A percentile compares a stretch with the other conserved stretches of the same genome.
phyloP scores from a whole-genome alignment of 1,284 basidiomycete species.

The Irpex sp. region DNA sequence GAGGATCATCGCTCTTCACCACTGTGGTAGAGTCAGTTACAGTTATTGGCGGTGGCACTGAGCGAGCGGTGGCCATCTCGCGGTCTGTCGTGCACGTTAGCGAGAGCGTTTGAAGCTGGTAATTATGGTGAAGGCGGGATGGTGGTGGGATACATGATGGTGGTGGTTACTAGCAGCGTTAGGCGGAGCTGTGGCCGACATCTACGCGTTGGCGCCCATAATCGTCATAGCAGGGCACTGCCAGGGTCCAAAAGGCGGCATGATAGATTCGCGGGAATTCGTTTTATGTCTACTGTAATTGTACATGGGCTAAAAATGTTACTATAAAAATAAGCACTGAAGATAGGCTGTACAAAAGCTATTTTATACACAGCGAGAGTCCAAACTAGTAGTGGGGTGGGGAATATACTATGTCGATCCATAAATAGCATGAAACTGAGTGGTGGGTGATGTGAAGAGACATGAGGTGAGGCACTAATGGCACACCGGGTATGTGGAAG shows the following conservation, averaged over 20 bases:
- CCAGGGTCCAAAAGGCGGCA: background rate
- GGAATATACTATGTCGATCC: too few relatives aligned
- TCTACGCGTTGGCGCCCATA: background rate
- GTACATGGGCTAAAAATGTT: too few relatives aligned
- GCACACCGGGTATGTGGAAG: background rate
- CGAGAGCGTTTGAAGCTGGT: background rate
- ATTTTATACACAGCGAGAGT: too few relatives aligned
- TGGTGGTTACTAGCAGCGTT: background rate
- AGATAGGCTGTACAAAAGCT: too few relatives aligned
- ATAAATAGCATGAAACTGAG: background rate
- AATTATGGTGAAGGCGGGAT: background rate
- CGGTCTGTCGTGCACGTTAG: background rate
- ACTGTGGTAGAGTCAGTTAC: background rate
- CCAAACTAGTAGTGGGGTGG: too few relatives aligned
- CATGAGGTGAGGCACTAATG: background rate
- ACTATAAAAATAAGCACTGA: too few relatives aligned
- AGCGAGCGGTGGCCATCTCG: conserved; percentile 7
- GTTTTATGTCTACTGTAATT: too few relatives aligned
- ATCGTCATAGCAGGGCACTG: background rate
- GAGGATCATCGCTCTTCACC: conserved; percentile 17
- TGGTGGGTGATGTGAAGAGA: background rate
- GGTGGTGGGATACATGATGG: background rate
- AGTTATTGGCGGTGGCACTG: conserved; percentile 8
- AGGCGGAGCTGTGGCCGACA: background rate
- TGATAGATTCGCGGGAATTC: background rate